Conservation (phyloP, 306 rosid species). For the Medicago arabica region DNA sequence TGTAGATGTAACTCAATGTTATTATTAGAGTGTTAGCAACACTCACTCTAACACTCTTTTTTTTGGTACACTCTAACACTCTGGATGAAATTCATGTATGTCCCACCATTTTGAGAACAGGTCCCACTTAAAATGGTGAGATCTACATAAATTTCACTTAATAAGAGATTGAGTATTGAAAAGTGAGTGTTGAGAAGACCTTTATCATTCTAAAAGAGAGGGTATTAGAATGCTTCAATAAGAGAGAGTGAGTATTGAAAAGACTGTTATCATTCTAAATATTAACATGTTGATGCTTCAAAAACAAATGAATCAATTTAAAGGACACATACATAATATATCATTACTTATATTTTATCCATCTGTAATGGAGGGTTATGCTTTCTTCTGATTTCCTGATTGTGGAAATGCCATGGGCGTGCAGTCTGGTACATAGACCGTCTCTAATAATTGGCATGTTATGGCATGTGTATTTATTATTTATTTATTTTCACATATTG, state of each 20-base stretch:
- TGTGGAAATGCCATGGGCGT: not conserved
- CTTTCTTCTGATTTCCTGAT: not conserved
- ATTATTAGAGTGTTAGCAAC: not conserved
- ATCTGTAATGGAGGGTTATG: not conserved
- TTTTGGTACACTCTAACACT: not conserved
- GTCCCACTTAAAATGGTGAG: not conserved
- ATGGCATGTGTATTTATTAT: not conserved
- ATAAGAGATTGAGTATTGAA: not conserved
- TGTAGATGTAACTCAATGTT: not conserved
- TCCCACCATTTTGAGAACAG: not conserved
- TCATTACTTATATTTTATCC: not conserved
- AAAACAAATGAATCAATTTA: conserved; percentile 19
- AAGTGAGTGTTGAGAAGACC: not conserved
- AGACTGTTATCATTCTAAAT: conserved; percentile 19
- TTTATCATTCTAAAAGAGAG: not conserved
- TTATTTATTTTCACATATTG: not conserved
- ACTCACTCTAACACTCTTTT: not conserved
- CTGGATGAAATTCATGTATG: not conserved
- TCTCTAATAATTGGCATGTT: too few species aligned
- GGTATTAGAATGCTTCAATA: too few species aligned
- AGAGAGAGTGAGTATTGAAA: not conserved
- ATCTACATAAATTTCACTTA: not conserved
- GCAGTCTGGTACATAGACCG: too few species aligned
- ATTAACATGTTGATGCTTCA: conserved; percentile 22
- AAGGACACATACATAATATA: not conserved